A percentile compares a stretch with the other conserved stretches of the same genome.
Conservation (phyloP, 768 basidiomycete species). For the Leccinum sublutescens region DNA sequence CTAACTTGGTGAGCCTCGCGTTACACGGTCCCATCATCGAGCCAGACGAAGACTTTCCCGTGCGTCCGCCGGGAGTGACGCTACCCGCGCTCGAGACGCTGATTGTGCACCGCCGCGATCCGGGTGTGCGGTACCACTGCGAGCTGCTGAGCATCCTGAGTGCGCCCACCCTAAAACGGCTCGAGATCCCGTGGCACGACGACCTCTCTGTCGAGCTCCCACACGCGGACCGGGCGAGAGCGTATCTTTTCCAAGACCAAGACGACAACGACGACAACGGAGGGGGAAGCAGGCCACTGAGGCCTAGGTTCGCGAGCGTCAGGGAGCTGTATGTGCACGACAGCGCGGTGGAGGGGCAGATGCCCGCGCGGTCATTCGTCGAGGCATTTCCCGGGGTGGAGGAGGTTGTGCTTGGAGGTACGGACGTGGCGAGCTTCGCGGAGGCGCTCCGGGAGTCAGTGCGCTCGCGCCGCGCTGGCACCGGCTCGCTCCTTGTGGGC, state of each 20-base stretch:
- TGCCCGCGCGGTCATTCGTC: too few relatives aligned
- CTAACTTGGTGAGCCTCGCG: constrained; percentile 8
- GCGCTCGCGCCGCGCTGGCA: too few relatives aligned
- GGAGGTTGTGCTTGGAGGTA: neutral
- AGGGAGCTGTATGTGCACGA: constrained; percentile 14
- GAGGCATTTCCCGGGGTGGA: too few relatives aligned
- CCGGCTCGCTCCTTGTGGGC: neutral
- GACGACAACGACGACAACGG: neutral
- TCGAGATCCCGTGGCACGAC: constrained; percentile 21
- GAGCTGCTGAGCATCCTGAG: constrained; percentile 12
- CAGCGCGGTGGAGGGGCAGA: neutral
- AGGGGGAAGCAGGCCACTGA: neutral
- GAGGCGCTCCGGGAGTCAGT: constrained; percentile 14
- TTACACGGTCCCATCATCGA: constrained; percentile 18
- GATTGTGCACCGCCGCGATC: constrained; percentile 16
- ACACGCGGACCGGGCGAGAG: neutral
- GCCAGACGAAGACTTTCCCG: constrained; percentile 8
- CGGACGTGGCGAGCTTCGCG: constrained; percentile 2
- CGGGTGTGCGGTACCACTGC: constrained; percentile 16
- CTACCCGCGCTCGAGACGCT: constrained; percentile 13
- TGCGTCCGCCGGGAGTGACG: neutral
- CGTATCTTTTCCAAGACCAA: constrained; percentile 10
- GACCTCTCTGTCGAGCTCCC: constrained; percentile 12
- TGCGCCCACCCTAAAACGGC: constrained; percentile 8
- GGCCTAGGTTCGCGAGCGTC: constrained; percentile 12